phyloP scores from a whole-genome alignment of 163 green algal species.

The Volvox carteri region DNA sequence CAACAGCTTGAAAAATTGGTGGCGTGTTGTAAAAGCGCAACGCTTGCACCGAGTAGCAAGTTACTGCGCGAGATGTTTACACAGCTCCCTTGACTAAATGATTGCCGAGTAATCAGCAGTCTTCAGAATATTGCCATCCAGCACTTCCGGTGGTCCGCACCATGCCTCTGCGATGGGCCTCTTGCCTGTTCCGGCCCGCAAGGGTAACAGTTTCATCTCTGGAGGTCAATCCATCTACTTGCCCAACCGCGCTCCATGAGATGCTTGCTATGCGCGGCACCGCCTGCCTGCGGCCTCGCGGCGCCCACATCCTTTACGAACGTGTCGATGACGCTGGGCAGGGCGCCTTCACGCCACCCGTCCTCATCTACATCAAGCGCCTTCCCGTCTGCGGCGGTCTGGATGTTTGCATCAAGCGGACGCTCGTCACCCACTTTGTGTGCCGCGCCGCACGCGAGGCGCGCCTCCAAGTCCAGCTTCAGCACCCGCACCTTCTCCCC shows the following conservation, averaged over 20 bases:
- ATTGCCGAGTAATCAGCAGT: not conserved
- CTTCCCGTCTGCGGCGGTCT: conserved; percentile 13
- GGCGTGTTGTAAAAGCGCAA: not conserved
- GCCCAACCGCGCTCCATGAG: conserved; percentile 13
- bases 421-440: conserved; percentile 36
- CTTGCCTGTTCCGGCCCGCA: conserved; percentile 25
- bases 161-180: conserved; percentile 28
- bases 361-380: conserved; percentile 46
- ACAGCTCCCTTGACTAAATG: not conserved
- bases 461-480: conserved; percentile 39
- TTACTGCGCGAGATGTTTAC: not conserved
- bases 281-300: conserved; percentile 10
- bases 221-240: conserved; percentile 14
- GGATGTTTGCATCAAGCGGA: conserved; percentile 41
- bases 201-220: not conserved
- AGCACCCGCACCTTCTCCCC: conserved; percentile 50
- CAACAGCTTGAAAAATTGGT: too few species aligned
- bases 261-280: not conserved
- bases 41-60: conserved; percentile 6
- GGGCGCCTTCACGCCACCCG: conserved; percentile 39
- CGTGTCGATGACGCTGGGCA: conserved; percentile 25
- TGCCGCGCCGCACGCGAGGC: conserved; percentile 31
- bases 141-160: too few species aligned
- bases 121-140: too few species aligned
- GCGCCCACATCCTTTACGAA: conserved; percentile 21